phyloP scores from a whole-genome alignment of 768 basidiomycete genomes.

The Suillus paluster region DNA sequence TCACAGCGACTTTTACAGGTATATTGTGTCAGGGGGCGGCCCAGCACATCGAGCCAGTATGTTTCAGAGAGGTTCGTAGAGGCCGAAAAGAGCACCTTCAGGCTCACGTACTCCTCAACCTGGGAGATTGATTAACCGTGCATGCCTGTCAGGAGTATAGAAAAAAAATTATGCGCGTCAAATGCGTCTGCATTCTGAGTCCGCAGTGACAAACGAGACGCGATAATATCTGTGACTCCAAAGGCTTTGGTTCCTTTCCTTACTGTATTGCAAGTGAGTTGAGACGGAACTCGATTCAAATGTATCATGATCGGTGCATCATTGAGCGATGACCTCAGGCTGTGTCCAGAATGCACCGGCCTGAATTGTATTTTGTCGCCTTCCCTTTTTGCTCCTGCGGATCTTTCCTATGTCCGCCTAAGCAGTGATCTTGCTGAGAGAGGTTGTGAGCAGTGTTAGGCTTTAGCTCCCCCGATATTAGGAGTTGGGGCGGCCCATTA shows the following conservation, averaged over 20 bases:
- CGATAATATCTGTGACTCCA: too few relatives aligned
- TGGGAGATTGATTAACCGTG: too few relatives aligned
- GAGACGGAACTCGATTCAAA: background rate
- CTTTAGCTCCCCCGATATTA: background rate
- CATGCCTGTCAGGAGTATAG: too few relatives aligned
- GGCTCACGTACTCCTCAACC: too few relatives aligned
- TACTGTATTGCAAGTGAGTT: background rate
- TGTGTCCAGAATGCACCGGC: background rate
- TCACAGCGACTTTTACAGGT: background rate
- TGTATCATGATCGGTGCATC: too few relatives aligned
- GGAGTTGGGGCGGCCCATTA: background rate
- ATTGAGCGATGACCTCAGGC: background rate
- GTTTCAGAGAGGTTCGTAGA: too few relatives aligned
- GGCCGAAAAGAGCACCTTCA: too few relatives aligned
- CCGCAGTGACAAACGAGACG: too few relatives aligned
- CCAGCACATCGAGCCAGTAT: too few relatives aligned
- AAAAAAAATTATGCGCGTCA: too few relatives aligned
- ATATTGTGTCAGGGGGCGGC: background rate
- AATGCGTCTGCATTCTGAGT: too few relatives aligned
- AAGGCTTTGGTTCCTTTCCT: too few relatives aligned
- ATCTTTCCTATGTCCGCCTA: background rate
- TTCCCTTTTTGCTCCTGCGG: background rate
- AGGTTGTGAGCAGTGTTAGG: background rate
- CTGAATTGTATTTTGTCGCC: background rate
- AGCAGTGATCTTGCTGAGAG: background rate